Evolutionary conservation across 495 filamentous ascomycete genomes (phyloP), one percentile per base, ranked within the genome.

Genomic region (Trichoderma erinaceum): DNA sequence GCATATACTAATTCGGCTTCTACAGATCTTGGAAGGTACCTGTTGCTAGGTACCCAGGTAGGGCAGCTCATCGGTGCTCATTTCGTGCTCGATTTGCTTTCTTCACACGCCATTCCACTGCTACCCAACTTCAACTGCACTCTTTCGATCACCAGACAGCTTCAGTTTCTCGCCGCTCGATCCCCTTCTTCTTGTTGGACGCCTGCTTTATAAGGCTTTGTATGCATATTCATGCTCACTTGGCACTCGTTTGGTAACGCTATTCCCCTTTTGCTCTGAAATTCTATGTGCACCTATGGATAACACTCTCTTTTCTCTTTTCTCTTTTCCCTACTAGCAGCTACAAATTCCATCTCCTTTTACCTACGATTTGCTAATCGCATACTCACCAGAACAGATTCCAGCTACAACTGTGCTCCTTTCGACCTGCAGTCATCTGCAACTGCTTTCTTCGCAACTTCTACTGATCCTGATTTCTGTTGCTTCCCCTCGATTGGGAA

Each of bases 221-320:
- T 61, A 61, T 61, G 56, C 56, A 61, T 52, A 61, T 32, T 61
- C 16, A 12, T 61, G 56, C 56, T 61, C 23, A 10, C 56, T 32
- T 61, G 25, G 56, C 25, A 32, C 23, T 23, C 29, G 25, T 32
- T 21, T 61, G 56, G 56, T 61, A 61, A 61, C 7, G 15, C 11
- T 32, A 0, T 12, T 5, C 15, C 4, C 3, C 16, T 25, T 32
- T 6, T 7, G 2, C 35, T 38, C 35, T 38, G 5, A 0, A 10
- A 10, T 5, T 38, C 35, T 38, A 5, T 10, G 35, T 38, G 35
- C 35, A 38, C 35, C 35, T 38, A 5, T 18, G 29, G 48, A 11
- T 23, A n/a, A 15, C 25, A 32, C 4, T 12, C 25, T 61, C 56
- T 25, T 25, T 15, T 3, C 25, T 61, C 56, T 25, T 25, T 15